A percentile compares a stretch with the other conserved stretches of the same genome.
phyloP scores from a whole-genome alignment of 2,329 filamentous ascomycete genomes.

The Paramyrothecium roridum region DNA sequence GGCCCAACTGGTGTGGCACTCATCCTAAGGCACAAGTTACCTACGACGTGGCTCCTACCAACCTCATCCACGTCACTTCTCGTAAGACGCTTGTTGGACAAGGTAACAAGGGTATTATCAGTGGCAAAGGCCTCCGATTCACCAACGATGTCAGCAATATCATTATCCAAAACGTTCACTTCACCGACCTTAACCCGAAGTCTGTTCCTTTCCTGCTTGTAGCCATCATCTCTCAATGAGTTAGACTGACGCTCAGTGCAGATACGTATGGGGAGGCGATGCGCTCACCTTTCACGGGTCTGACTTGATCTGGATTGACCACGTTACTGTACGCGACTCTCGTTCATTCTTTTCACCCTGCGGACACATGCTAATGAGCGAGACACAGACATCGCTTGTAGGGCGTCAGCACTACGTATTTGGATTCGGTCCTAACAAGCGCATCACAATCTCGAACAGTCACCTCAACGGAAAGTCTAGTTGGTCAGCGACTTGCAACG shows the following conservation, averaged over 20 bases:
- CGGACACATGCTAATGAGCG: too few relatives aligned
- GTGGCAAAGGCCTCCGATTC: slow-evolving; percentile 54
- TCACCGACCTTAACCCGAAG: slow-evolving; percentile 52
- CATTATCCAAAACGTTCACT: slow-evolving; percentile 58
- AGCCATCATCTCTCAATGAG: too few relatives aligned
- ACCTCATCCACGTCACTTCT: slow-evolving; percentile 48
- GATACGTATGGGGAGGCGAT: slow-evolving; percentile 59
- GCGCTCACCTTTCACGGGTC: slow-evolving; percentile 49
- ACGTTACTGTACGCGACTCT: too few relatives aligned
- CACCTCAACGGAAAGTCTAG: slow-evolving; percentile 52
- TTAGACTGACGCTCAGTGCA: slow-evolving; percentile 37
- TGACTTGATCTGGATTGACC: slow-evolving; percentile 49
- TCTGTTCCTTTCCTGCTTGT: too few relatives aligned
- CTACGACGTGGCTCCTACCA: slow-evolving; percentile 49
- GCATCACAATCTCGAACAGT: slow-evolving; percentile 58
- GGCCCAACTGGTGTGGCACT: slow-evolving; percentile 57
- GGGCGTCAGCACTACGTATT: slow-evolving; percentile 60
- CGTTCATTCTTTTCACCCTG: too few relatives aligned
- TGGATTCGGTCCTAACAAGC: slow-evolving; percentile 48
- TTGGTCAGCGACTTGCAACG: slow-evolving; percentile 56
- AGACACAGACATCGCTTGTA: slow-evolving; percentile 55
- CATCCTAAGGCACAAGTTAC: slow-evolving; percentile 45
- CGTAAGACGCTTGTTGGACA: slow-evolving; percentile 57
- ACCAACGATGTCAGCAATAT: slow-evolving; percentile 46
- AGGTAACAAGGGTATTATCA: slow-evolving; percentile 51